Conservation (phyloP, 495 filamentous ascomycete species). For the Talaromyces adpressus region DNA sequence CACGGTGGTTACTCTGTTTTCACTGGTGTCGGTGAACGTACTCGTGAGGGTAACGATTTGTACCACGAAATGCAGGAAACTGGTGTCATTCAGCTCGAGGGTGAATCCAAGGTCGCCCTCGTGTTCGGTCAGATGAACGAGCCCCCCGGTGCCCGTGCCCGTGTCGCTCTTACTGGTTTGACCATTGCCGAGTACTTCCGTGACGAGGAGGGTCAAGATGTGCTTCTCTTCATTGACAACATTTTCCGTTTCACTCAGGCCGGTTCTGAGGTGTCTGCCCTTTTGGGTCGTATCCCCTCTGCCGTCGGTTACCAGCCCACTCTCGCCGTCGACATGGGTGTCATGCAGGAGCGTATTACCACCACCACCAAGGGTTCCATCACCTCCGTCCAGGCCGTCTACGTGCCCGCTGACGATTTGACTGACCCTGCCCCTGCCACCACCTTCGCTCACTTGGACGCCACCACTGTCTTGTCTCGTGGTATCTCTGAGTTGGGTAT, state of each 20-base stretch:
- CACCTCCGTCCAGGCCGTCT: conserved; percentile 99
- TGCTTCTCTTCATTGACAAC: conserved; percentile 99
- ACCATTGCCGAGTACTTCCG: conserved; percentile 84
- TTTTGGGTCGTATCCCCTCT: conserved; percentile 99
- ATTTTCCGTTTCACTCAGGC: conserved; percentile 99
- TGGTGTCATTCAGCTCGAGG: conserved; percentile 96
- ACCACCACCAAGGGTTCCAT: conserved; percentile 99
- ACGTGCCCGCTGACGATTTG: conserved; percentile 99
- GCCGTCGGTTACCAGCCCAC: conserved; percentile 99
- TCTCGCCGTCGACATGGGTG: conserved; percentile 99
- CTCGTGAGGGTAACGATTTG: conserved; percentile 99
- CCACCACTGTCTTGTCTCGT: conserved; percentile 99
- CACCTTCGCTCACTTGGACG: conserved; percentile 99
- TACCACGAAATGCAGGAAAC: conserved; percentile 99
- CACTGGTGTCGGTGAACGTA: conserved; percentile 99
- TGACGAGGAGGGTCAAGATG: conserved; percentile 96
- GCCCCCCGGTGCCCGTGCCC: conserved; percentile 97
- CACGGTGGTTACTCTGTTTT: conserved; percentile 99
- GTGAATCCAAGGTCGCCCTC: conserved; percentile 98
- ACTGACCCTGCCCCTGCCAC: conserved; percentile 99
- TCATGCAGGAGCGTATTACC: conserved; percentile 99
- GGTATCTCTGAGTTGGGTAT: conserved; percentile 99
- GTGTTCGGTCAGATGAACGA: conserved; percentile 99
- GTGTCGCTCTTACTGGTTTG: conserved; percentile 92
- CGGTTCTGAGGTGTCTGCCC: conserved; percentile 99